Conservation (phyloP, 495 filamentous ascomycete genomes). For the Penicillium roqueforti region DNA sequence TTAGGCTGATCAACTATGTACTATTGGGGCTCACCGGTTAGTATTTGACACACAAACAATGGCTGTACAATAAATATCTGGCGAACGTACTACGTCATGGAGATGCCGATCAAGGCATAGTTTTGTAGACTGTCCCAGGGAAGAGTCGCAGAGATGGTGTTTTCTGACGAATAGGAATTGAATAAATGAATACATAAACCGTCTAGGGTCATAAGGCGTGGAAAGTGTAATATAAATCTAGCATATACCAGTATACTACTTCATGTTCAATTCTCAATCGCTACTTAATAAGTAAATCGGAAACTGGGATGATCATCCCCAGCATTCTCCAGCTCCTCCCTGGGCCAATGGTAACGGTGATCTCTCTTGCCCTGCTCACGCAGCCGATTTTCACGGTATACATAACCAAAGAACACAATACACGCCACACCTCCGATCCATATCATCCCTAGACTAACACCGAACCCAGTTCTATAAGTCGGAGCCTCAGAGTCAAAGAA, state of each 20-base stretch:
- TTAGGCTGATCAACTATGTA: background rate
- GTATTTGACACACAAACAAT: background rate
- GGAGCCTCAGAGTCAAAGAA: slow-evolving; percentile 48
- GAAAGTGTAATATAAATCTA: too few species aligned
- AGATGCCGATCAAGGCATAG: slow-evolving; percentile 17
- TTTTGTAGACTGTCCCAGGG: slow-evolving; percentile 1
- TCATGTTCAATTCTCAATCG: background rate
- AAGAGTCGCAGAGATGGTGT: background rate
- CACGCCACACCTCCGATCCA: slow-evolving; percentile 46
- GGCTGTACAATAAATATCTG: background rate
- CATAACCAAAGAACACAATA: slow-evolving; percentile 38
- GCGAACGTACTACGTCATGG: slow-evolving; percentile 21
- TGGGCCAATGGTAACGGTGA: slow-evolving; percentile 36
- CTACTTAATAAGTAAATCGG: slow-evolving; percentile 44
- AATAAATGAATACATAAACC: background rate
- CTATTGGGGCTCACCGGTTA: background rate
- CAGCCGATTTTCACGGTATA: slow-evolving; percentile 51
- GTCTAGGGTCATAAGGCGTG: background rate
- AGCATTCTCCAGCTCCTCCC: slow-evolving; percentile 50
- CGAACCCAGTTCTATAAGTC: slow-evolving; percentile 47
- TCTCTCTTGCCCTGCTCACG: slow-evolving; percentile 52
- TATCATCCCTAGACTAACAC: slow-evolving; percentile 44
- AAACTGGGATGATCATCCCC: slow-evolving; percentile 59
- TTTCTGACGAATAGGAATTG: background rate
- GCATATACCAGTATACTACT: too few species aligned